Conservation (phyloP, 2,329 filamentous ascomycete genomes). For the Aureobasidium mangrovei region DNA sequence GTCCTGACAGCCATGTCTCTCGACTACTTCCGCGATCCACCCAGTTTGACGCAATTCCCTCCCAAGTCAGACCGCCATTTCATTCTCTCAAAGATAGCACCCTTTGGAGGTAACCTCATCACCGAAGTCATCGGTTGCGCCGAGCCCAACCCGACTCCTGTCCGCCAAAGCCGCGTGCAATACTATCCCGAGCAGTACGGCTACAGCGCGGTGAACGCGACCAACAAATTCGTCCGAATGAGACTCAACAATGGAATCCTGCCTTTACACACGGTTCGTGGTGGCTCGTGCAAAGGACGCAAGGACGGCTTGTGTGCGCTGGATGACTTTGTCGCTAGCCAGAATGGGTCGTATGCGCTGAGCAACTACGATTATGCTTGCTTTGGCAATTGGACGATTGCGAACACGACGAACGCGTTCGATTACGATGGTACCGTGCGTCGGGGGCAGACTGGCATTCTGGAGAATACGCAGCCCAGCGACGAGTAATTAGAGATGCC, state of each 20-base stretch:
- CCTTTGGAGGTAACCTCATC: conserved; percentile 47
- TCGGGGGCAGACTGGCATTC: not conserved
- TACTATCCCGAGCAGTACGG: conserved; percentile 40
- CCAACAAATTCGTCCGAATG: conserved; percentile 43
- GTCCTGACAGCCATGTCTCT: conserved; percentile 45
- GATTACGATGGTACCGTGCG: conserved; percentile 38
- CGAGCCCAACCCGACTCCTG: conserved; percentile 30
- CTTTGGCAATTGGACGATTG: conserved; percentile 40
- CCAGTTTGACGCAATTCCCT: conserved; percentile 35
- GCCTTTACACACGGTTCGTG: conserved; percentile 40
- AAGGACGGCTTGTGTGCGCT: conserved; percentile 40
- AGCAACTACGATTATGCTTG: conserved; percentile 42
- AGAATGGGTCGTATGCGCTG: conserved; percentile 30
- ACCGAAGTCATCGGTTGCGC: conserved; percentile 49
- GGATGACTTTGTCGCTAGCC: conserved; percentile 34
- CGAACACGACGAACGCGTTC: conserved; percentile 28
- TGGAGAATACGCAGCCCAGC: conserved; percentile 1
- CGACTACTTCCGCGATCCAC: conserved; percentile 45
- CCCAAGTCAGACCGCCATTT: conserved; percentile 40
- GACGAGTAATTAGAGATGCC: too few species aligned
- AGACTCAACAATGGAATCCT: conserved; percentile 43
- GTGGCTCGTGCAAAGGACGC: conserved; percentile 36
- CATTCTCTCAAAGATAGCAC: conserved; percentile 43
- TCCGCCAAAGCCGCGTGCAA: conserved; percentile 31
- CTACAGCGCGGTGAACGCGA: conserved; percentile 32